Base-by-base conservation (phyloP, 2,329 filamentous ascomycete species). In the Fusarium citri region DNA sequence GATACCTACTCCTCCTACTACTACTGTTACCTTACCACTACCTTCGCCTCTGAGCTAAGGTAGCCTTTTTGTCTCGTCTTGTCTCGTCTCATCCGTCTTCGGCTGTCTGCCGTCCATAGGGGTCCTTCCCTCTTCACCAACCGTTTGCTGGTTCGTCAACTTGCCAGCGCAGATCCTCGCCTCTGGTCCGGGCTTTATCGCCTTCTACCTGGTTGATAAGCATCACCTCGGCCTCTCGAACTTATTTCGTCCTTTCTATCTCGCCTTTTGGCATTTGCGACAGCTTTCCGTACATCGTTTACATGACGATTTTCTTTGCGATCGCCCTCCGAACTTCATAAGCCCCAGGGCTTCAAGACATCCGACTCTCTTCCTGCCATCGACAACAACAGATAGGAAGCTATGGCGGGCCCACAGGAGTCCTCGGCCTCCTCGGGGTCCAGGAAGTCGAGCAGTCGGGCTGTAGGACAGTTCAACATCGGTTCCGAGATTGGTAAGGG, bases 401-500 rank as follows among this genome's bases (percentile, higher is more conserved):
- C 71, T 74, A 83, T 83, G 81, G 75, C 81, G 71, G 78, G 77
- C 72, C 78, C 77, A 69, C 79, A 78, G 64, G 79, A 82, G 64
- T 72, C 76, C 54, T 73, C 79, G 41, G 45, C 65, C 72, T 77
- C 80, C 68, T 77, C 76, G 53, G 76, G 76, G 73, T 78, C 80
- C 55, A 76, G 74, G 70, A 78, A 72, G 73, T 76, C 76, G 65
- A 75, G 76, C 68, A 74, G 78, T 45, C 76, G 77, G 48, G 76
- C 72, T 66, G 79, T 96, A 75, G 93, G 94, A 72, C 89, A 92
- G 76, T 98, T 97, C 81, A 87, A 88, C 75, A 90, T 95, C 76
- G 89, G 94, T 74, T 90, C 92, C 74, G 93, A 98, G 83, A 98
- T 98, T 79, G 96, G 96, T 69, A 96, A 96, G 83, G 96, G 96